Evolutionary conservation across 2,329 filamentous ascomycete species (phyloP), one percentile per base, ranked within the genome.

Genomic region (Myrmaecium sp.): DNA sequence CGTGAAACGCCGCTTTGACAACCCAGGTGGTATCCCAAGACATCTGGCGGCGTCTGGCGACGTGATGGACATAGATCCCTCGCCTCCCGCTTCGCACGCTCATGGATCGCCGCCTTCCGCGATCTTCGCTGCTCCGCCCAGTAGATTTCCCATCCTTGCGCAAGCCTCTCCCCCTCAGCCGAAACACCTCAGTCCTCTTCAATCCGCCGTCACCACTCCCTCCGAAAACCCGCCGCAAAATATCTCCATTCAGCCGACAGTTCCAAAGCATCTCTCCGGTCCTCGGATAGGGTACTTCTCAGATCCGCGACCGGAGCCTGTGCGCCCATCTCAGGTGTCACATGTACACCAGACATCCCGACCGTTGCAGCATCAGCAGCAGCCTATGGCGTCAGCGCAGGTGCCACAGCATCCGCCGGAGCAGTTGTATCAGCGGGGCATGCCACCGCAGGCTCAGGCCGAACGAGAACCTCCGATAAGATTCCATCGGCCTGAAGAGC

Each of bases 1-100:
- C 26, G 37, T 42, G 22, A 62, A 61, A 39, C 48, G 58, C 35
- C 55, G 57, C 25, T 60, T 60, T 31, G 58, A 63, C 29, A 45
- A 50, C 51, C 27, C 47, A 49, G 7, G 42, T 42, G 26, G 39
- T 49, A 9, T n/a, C n/a, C n/a, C n/a, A n/a, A n/a, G n/a, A n/a
- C n/a, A n/a, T n/a, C n/a, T n/a, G n/a, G n/a, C n/a, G n/a, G n/a
- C n/a, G n/a, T n/a, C n/a, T n/a, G n/a, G n/a, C n/a, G n/a, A n/a
- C n/a, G n/a, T n/a, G n/a, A n/a, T n/a, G n/a, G n/a, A n/a, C n/a
- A n/a, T n/a, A n/a, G n/a, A n/a, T n/a, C n/a, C n/a, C n/a, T n/a
- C n/a, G n/a, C n/a, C 39, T 44, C 28, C 40, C 47, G 11, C 53
- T 52, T 9, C 54, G 58, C 6, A 43, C 54, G 18, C 43, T 61